Evolutionary conservation across 192 early-diverging fungal genomes (phyloP).

Genomic region (Backusella australiensis): DNA sequence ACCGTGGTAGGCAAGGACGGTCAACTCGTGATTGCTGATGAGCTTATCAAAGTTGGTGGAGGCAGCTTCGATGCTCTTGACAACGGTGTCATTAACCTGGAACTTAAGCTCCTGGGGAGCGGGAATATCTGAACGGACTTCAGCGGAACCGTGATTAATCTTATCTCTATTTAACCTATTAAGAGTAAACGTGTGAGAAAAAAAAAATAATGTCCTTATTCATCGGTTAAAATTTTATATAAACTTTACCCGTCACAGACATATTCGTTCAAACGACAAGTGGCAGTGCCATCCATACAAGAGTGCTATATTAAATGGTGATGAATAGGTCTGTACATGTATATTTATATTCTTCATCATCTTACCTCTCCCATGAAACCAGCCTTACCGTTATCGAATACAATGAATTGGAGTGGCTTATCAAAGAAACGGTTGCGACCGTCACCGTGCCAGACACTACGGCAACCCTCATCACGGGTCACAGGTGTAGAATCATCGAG

Average conservation of each 20-base stretch:
- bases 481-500: constrained; percentile 88
- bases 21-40: constrained; percentile 77
- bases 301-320: constrained; percentile 56
- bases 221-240: neutral
- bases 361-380: constrained; percentile 87
- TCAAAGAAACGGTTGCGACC: constrained; percentile 98
- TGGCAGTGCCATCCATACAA: constrained; percentile 94
- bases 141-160: constrained; percentile 68
- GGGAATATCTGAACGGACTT: constrained; percentile 56
- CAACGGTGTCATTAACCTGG: constrained; percentile 57
- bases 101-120: constrained; percentile 75
- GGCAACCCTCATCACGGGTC: constrained; percentile 84
- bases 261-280: constrained; percentile 85
- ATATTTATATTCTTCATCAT: neutral
- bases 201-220: neutral
- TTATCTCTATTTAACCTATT: constrained; percentile 54
- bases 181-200: constrained; percentile 1
- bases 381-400: constrained; percentile 97
- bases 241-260: constrained; percentile 45
- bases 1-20: constrained; percentile 78
- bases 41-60: constrained; percentile 77
- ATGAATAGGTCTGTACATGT: neutral
- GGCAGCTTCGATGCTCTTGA: constrained; percentile 63
- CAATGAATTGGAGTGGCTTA: constrained; percentile 95
- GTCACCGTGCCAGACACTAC: constrained; percentile 95